Conservation (phyloP, 2,329 filamentous ascomycete species). For the Calonectria ilicicola region DNA sequence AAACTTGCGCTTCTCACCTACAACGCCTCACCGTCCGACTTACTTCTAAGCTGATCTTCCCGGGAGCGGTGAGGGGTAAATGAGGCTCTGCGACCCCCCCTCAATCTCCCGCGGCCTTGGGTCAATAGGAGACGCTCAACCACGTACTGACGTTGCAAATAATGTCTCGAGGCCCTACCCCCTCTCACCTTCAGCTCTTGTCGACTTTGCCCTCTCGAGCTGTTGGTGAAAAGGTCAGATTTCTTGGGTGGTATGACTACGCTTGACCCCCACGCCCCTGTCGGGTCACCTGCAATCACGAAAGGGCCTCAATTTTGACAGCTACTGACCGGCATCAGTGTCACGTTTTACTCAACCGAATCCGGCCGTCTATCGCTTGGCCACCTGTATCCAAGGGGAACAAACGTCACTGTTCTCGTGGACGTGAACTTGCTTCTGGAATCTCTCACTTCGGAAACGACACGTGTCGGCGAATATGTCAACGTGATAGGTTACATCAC, state of each 20-base stretch:
- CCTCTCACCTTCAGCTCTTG: constrained; percentile 75
- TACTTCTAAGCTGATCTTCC: neutral
- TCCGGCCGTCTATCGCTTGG: constrained; percentile 75
- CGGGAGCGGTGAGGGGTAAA: neutral
- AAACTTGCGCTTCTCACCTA: constrained; percentile 8
- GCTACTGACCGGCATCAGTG: constrained; percentile 52
- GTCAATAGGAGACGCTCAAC: neutral
- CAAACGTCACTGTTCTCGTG: constrained; percentile 67
- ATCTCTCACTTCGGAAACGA: constrained; percentile 70
- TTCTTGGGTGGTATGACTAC: constrained; percentile 84
- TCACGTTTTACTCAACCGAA: constrained; percentile 62
- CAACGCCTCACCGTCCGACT: neutral
- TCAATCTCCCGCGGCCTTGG: constrained; percentile 26
- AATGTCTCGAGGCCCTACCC: constrained; percentile 71
- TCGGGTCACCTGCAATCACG: neutral
- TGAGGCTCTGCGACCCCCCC: neutral
- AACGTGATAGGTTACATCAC: constrained; percentile 88
- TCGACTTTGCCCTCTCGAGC: constrained; percentile 65
- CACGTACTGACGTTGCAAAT: constrained; percentile 8
- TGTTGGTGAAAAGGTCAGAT: constrained; percentile 84
- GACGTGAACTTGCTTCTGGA: constrained; percentile 79
- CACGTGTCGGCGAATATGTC: constrained; percentile 84
- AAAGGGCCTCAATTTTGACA: constrained; percentile 38
- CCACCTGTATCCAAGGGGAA: constrained; percentile 70
- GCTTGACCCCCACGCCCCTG: neutral